Conservation (phyloP, 2,329 filamentous ascomycete genomes). For the Immersiporthe knoxdaviesiana region DNA sequence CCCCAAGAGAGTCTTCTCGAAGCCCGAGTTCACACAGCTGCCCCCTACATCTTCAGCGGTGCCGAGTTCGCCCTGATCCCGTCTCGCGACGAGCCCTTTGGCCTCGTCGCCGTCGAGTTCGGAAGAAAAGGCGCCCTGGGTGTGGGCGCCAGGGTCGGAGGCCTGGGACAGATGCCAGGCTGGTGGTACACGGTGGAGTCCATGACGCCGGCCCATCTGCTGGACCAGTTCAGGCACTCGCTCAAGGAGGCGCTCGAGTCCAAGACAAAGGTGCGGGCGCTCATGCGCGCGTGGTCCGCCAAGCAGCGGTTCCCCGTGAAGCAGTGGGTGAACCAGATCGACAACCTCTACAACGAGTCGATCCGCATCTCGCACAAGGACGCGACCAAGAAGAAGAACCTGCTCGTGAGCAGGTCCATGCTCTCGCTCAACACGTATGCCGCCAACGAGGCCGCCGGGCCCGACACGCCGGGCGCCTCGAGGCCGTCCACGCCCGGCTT, state of each 20-base stretch:
- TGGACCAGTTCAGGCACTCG: conserved; percentile 66
- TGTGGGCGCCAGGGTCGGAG: conserved; percentile 66
- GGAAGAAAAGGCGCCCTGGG: conserved; percentile 68
- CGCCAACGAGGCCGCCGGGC: conserved; percentile 29
- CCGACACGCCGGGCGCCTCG: conserved; percentile 25
- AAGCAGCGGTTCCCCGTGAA: conserved; percentile 68
- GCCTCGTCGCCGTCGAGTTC: conserved; percentile 69
- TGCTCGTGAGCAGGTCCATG: conserved; percentile 30
- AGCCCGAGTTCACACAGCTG: conserved; percentile 68
- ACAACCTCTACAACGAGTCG: conserved; percentile 61
- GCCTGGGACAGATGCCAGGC: conserved; percentile 68
- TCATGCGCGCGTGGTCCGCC: conserved; percentile 66
- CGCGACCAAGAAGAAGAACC: conserved; percentile 34
- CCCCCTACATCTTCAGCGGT: conserved; percentile 69
- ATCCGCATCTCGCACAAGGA: conserved; percentile 52
- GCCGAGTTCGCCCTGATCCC: conserved; percentile 72
- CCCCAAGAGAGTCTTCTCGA: conserved; percentile 67
- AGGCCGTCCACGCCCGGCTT: conserved; percentile 26
- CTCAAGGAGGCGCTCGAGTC: conserved; percentile 63
- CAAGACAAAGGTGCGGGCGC: conserved; percentile 55
- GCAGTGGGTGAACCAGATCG: conserved; percentile 67
- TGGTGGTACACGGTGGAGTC: conserved; percentile 73
- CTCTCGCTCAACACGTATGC: conserved; percentile 32
- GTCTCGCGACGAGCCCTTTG: conserved; percentile 70
- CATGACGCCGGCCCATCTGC: conserved; percentile 61